Base-by-base conservation (phyloP, 202 grass and related monocot species). In the Bolboschoenoplectus hybrid region DNA sequence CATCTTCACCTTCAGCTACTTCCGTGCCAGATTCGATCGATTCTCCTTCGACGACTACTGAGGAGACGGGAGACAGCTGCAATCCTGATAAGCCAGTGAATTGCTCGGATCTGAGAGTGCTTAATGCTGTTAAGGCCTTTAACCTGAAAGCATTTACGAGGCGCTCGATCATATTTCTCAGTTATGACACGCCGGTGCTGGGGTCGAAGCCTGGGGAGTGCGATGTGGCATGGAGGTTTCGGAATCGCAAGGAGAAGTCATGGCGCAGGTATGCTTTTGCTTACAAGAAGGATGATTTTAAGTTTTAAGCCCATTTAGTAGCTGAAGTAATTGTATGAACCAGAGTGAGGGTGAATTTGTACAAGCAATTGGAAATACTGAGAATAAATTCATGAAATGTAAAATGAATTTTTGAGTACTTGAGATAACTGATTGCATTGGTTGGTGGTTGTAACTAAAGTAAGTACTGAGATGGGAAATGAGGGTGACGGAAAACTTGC, bases 181-280 rank as follows among this genome's bases (percentile, higher is more conserved):
- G 90, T 87, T 98, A 96, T 85, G 93, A 96, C 50, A n/a, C 58
- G 45, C 97, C 97, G 0, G 93, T 98, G 38, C 52, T 85, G 0
- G 93, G 89, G 1, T 58, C 91, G 4, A 88, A 89, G 63, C 80
- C 85, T 2, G 89, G 88, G 7, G 85, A 86, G 63, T 98, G 93
- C 67, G 97, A 98, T 82, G 93, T 88, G 0, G 97, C 97, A 44
- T 98, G 97, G 97, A 81, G 93, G 52, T 98, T 98, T 86, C 69
- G 97, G 71, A 98, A 98, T 82, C 85, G 89, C 10, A 82, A 86
- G 26, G 97, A 98, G 68, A 98, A 96, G 70, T 98, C 97, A 3
- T 96, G 97, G 97, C 91, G 93, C 43, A 91, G 90, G 80, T 82
- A 82, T 53, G 44, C 17, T 74, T 74, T 45, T 47, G 17, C 8